Percentiles rank a stretch among this genome's conserved stretches.
phyloP scores from a whole-genome alignment of 257 asterid species.

The Fraxinus americana region DNA sequence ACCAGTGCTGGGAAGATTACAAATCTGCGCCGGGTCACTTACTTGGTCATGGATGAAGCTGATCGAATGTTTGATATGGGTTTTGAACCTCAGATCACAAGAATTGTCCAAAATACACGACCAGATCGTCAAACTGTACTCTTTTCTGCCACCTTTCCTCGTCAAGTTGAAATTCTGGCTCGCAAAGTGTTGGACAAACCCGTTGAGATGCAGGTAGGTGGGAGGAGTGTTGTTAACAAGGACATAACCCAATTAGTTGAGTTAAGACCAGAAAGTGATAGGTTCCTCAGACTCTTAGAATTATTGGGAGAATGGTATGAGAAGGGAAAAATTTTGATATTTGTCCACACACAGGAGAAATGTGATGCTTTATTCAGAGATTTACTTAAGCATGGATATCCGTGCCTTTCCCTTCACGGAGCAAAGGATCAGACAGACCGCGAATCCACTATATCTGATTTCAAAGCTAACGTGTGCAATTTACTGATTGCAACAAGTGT shows the following conservation, averaged over 20 bases:
- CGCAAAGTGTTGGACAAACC: conserved; percentile 88
- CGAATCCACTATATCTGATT: conserved; percentile 82
- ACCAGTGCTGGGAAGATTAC: conserved; percentile 90
- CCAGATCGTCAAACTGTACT: conserved; percentile 93
- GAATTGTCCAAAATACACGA: conserved; percentile 82
- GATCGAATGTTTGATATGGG: conserved; percentile 98
- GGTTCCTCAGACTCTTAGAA: conserved; percentile 74
- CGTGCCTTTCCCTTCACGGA: conserved; percentile 90
- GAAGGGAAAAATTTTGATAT: conserved; percentile 78
- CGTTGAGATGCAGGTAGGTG: conserved; percentile 87
- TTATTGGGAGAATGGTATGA: conserved; percentile 88
- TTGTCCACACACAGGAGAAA: conserved; percentile 87
- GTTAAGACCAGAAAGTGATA: conserved; percentile 85
- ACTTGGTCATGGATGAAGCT: conserved; percentile 95
- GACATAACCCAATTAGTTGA: conserved; percentile 86
- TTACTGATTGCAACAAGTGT: conserved; percentile 80
- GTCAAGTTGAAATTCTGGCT: conserved; percentile 86
- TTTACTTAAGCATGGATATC: conserved; percentile 70
- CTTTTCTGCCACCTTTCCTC: conserved; percentile 93
- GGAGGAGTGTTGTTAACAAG: conserved; percentile 94
- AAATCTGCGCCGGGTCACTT: conserved; percentile 85
- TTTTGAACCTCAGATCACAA: conserved; percentile 90
- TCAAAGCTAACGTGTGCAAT: conserved; percentile 76
- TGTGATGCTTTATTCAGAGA: conserved; percentile 80
- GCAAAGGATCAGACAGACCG: conserved; percentile 94